Evolutionary conservation across 306 rosid species (phyloP).

Genomic region (Rosa multiflora): DNA sequence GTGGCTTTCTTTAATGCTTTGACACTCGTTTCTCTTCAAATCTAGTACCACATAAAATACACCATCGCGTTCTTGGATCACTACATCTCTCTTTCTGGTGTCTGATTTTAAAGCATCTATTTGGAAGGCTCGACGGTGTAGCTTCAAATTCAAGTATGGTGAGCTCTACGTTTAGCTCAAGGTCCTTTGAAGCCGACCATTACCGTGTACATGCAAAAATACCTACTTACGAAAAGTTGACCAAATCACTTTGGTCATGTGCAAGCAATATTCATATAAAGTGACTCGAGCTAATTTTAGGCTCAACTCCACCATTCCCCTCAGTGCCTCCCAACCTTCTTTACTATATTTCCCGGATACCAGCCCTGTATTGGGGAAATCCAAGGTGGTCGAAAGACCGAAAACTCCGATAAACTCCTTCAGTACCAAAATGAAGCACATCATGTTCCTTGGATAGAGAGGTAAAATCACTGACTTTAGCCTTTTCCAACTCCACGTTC

Average conservation of each 20-base stretch:
- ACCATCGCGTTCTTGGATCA: slow-evolving; percentile 9
- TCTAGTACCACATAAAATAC: not conserved
- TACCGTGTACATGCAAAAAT: slow-evolving; percentile 31
- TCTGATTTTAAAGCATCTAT: slow-evolving; percentile 1
- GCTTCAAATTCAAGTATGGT: slow-evolving; percentile 54
- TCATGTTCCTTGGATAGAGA: not conserved
- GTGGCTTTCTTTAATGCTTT: not conserved
- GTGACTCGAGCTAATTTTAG: slow-evolving; percentile 39
- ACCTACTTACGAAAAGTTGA: slow-evolving; percentile 61
- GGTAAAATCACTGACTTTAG: not conserved
- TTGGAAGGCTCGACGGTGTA: slow-evolving; percentile 35
- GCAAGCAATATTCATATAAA: slow-evolving; percentile 21
- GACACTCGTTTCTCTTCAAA: slow-evolving; percentile 10
- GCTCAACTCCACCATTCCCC: slow-evolving; percentile 45
- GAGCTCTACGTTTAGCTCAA: slow-evolving; percentile 25
- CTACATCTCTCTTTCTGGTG: slow-evolving; percentile 2
- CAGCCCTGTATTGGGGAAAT: slow-evolving; percentile 26
- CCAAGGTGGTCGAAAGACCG: slow-evolving; percentile 2
- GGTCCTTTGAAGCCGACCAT: not conserved
- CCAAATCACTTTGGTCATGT: slow-evolving; percentile 34
- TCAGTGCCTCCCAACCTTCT: not conserved
- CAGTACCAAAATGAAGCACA: not conserved
- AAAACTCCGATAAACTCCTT: not conserved
- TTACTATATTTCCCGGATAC: slow-evolving; percentile 17
- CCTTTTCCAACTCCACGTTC: slow-evolving; percentile 10